Evolutionary conservation across 805 yeast genomes (phyloP).

Genomic region (Cyberlindnera nakhonratchasimensis): DNA sequence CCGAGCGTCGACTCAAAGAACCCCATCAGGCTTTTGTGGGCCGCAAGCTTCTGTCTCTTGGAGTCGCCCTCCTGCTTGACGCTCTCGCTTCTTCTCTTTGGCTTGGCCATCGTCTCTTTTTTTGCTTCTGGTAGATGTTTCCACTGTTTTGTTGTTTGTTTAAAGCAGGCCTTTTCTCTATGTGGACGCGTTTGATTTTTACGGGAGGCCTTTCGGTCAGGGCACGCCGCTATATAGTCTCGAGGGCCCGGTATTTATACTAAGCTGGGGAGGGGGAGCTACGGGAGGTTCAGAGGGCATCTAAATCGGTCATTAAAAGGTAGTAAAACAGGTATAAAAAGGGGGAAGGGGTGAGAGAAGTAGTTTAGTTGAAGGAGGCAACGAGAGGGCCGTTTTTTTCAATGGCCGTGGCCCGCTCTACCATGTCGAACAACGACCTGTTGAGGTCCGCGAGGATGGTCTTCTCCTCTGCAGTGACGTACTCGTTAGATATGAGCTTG

Average conservation of each 20-base stretch:
- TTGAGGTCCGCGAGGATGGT: slow-evolving; percentile 14
- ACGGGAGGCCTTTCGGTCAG: not conserved
- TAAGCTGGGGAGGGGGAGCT: too few species aligned
- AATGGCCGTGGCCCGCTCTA: slow-evolving; percentile 15
- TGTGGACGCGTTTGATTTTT: not conserved
- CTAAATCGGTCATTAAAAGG: too few species aligned
- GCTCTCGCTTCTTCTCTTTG: slow-evolving; percentile 23
- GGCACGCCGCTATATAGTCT: not conserved
- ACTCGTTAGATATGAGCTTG: slow-evolving; percentile 14
- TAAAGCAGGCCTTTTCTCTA: not conserved
- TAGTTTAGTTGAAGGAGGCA: slow-evolving; percentile 16
- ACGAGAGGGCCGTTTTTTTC: slow-evolving; percentile 22
- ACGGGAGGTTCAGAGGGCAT: too few species aligned
- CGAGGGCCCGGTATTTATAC: too few species aligned
- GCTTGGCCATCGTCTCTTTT: slow-evolving; percentile 14
- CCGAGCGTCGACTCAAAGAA: slow-evolving; percentile 34
- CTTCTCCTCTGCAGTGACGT: slow-evolving; percentile 17
- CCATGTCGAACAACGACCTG: slow-evolving; percentile 12
- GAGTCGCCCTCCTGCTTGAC: slow-evolving; percentile 3
- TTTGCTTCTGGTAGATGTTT: not conserved
- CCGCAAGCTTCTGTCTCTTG: slow-evolving; percentile 20
- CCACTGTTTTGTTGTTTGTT: not conserved
- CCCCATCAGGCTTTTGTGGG: slow-evolving; percentile 21
- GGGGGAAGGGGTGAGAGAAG: not conserved
- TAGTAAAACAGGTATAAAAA: too few species aligned